Base-by-base conservation (phyloP, 1,284 basidiomycete genomes). In the Cystobasidium sp. region DNA sequence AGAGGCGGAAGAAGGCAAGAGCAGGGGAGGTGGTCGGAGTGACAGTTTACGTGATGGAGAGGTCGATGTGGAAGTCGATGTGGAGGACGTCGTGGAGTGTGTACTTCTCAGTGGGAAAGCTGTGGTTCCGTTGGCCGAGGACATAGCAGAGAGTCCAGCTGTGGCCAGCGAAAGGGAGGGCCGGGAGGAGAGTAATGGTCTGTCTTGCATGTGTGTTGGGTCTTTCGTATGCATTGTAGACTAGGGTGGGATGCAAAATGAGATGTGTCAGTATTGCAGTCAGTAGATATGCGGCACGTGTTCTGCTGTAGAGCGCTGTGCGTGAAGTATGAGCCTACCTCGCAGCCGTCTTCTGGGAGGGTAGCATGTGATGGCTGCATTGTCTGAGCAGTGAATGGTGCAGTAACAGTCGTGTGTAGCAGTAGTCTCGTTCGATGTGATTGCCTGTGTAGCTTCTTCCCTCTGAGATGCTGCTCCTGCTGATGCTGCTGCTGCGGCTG, bases 1-100 rank as follows among this genome's bases (percentile, higher is more conserved):
- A 39, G 61, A 63, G 4, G 44, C 61, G 20, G 64, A 66, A 14
- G 64, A 52, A 14, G 64, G 44, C 18, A 66, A 31, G 7, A 66
- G 64, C 1, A 66, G 64, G 18, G 64, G 64, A 24, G 64, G 49
- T 39, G 64, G 64, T 41, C 41, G 20, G 12, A 22, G 49, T 20
- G 51, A 14, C 18, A 37, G 22, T 53, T n/a, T 52, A 1, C 41
- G 39, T 12, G 41, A 20, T 53, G 64, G 16, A 24, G 46, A 39
- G n/a, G 12, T 49, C 22, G 16, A 14, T 46, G 44, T 10, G 14
- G 31, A 12, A 64, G 49, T 20, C 8, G 24, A n/a, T 31, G 22
- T n/a, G 10, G 18, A 20, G 31, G 62, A 24, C 1, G 55, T 51
- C 6, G 47, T 51, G 16, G 20, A 16, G 1, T 1, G 3, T 20